Base-by-base conservation (phyloP, 805 yeast genomes). In the Candida gorgasii region DNA sequence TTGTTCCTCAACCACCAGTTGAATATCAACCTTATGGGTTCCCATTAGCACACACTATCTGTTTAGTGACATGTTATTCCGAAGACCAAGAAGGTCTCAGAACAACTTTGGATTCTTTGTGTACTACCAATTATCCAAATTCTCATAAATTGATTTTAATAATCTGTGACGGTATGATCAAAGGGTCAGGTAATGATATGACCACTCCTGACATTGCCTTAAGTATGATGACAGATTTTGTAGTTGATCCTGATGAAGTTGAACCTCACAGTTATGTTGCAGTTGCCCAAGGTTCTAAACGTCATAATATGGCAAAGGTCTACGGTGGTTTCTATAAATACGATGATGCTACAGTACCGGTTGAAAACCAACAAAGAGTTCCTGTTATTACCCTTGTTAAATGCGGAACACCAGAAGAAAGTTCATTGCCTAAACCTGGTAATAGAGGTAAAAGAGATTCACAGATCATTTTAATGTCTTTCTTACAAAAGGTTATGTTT, bases 301-400 rank as follows among this genome's bases (percentile, higher is more conserved):
- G 99, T 61, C 99, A 93, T 59, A 93, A 93, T 61, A 89, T 90
- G 96, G 97, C 99, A 20, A 92, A 90, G 64, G 89, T 92, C 2
- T 92, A 89, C 58, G 83, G 96, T 9, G 99, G 99, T 0, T 93
- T 87, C 61, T 93, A 93, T 69, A 83, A 83, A 52, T 93, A 90
- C 59, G 82, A 87, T 54, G 86, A 86, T 50, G 57, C 65, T 3
- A 86, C 92, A 1, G 81, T 89, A 33, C 87, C 92, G 2, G 66
- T 69, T 1, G 90, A 86, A 47, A 85, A 85, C 53, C 98, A 92
- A 65, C 90, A 86, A 59, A 76, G 89, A 49, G 86, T 86, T 17
- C 97, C 97, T 1, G 72, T 89, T 50, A 59, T 90, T 16, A 69
- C 83, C 22, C 72, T 90, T 53, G 95, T 87, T 22, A 89, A 89